Conservation (phyloP, 768 basidiomycete species). For the Glaciozyma martinii region DNA sequence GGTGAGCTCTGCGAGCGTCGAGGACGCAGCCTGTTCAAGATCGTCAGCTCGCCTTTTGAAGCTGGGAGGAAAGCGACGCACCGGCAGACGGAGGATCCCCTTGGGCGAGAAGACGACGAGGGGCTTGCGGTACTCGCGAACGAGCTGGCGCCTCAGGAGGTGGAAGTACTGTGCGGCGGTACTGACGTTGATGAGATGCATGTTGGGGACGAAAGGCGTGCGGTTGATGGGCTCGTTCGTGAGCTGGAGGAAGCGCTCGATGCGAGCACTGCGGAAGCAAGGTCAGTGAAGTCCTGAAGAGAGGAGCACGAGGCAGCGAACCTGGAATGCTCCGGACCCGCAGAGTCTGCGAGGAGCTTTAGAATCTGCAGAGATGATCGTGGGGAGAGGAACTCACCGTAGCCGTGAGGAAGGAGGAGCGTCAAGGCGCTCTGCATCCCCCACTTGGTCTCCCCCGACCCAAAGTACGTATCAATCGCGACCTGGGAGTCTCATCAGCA, state of each 20-base stretch:
- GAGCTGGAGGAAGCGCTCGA: slow-evolving; percentile 88
- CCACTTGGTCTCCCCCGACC: slow-evolving; percentile 88
- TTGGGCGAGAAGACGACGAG: slow-evolving; percentile 78
- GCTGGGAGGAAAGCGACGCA: slow-evolving; percentile 39
- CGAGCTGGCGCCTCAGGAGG: slow-evolving; percentile 73
- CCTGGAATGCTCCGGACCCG: slow-evolving; percentile 79
- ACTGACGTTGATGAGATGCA: slow-evolving; percentile 82
- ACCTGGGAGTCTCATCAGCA: slow-evolving; percentile 39
- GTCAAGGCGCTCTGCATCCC: slow-evolving; percentile 80
- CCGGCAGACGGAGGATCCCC: slow-evolving; percentile 65
- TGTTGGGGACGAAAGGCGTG: slow-evolving; percentile 42
- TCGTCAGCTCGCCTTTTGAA: not conserved
- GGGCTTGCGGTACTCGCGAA: slow-evolving; percentile 77
- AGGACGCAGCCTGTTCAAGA: slow-evolving; percentile 59
- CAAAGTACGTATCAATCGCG: slow-evolving; percentile 79
- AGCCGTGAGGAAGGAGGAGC: slow-evolving; percentile 73
- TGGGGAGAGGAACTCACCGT: slow-evolving; percentile 1
- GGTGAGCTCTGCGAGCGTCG: slow-evolving; percentile 54
- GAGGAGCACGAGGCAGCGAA: slow-evolving; percentile 34
- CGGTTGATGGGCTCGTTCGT: slow-evolving; percentile 58
- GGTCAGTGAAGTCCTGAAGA: not conserved
- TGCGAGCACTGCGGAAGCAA: slow-evolving; percentile 48
- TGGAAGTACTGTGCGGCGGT: slow-evolving; percentile 92
- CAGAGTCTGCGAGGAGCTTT: slow-evolving; percentile 52
- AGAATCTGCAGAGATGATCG: not conserved